phyloP scores from a whole-genome alignment of 176 grass and related monocot species.

The Leersia perrieri region DNA sequence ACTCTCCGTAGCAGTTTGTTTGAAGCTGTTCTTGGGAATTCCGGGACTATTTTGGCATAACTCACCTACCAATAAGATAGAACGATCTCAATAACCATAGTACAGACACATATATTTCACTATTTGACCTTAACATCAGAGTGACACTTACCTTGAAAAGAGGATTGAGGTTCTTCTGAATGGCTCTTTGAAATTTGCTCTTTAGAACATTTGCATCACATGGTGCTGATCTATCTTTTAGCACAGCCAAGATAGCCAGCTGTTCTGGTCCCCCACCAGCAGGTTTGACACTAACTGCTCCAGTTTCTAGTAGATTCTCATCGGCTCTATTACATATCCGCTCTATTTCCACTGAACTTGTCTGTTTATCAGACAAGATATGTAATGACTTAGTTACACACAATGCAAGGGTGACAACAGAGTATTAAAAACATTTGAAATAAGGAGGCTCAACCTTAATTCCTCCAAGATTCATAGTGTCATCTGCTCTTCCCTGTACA shows the following conservation, averaged over 20 bases:
- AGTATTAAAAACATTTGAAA: neutral
- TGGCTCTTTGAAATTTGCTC: slow-evolving; percentile 76
- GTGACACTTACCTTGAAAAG: slow-evolving; percentile 74
- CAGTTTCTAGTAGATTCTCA: slow-evolving; percentile 78
- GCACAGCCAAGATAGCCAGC: slow-evolving; percentile 71
- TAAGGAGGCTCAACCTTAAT: slow-evolving; percentile 60
- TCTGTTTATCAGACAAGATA: slow-evolving; percentile 44
- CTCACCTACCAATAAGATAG: slow-evolving; percentile 54
- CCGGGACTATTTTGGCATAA: slow-evolving; percentile 80
- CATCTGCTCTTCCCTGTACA: slow-evolving; percentile 85
- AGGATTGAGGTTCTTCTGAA: slow-evolving; percentile 88
- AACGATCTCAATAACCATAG: neutral
- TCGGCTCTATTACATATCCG: slow-evolving; percentile 75
- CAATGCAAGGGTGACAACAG: neutral
- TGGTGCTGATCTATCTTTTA: slow-evolving; percentile 49
- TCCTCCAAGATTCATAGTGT: slow-evolving; percentile 98
- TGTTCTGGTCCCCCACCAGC: slow-evolving; percentile 69
- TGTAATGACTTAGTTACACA: slow-evolving; percentile 4
- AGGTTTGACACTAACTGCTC: slow-evolving; percentile 70
- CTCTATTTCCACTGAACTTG: slow-evolving; percentile 97
- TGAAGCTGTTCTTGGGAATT: slow-evolving; percentile 87
- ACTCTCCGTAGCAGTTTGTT: slow-evolving; percentile 93
- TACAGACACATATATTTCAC: neutral
- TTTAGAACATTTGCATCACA: slow-evolving; percentile 50
- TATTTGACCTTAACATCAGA: neutral